phyloP scores from a whole-genome alignment of 768 basidiomycete species.

The Megacollybia marginata region DNA sequence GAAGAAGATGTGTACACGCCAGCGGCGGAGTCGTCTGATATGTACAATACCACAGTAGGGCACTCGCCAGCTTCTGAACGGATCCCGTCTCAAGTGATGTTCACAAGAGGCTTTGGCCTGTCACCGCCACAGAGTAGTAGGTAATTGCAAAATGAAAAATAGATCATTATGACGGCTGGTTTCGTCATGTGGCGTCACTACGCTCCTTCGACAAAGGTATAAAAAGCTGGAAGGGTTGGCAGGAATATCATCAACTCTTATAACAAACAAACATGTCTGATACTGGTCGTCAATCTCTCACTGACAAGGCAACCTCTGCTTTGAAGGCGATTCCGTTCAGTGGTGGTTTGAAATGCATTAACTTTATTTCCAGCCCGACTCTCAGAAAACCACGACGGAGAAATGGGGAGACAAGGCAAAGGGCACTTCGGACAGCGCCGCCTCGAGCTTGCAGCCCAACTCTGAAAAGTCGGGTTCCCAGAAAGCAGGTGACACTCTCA shows the following conservation, averaged over 20 bases:
- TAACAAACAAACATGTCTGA: conserved; percentile 48
- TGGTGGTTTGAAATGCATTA: not conserved
- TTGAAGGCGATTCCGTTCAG: conserved; percentile 32
- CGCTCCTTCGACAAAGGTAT: too few relatives aligned
- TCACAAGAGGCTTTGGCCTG: too few relatives aligned
- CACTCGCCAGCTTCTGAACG: not conserved
- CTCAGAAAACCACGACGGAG: conserved; percentile 49
- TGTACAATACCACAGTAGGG: not conserved
- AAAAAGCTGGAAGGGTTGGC: too few relatives aligned
- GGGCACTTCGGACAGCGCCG: conserved; percentile 37
- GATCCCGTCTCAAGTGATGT: not conserved
- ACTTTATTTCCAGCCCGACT: conserved; percentile 38
- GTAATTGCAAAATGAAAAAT: too few relatives aligned
- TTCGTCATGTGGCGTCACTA: too few relatives aligned
- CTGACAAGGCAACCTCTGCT: conserved; percentile 46
- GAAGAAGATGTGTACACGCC: not conserved
- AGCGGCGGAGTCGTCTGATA: not conserved
- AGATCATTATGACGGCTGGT: too few relatives aligned
- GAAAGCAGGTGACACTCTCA: conserved; percentile 38
- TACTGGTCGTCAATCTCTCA: conserved; percentile 47
- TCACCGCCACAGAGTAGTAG: too few relatives aligned
- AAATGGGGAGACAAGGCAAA: conserved; percentile 41
- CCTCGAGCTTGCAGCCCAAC: conserved; percentile 45
- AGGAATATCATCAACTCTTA: too few relatives aligned
- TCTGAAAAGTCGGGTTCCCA: conserved; percentile 47